These are phyloP conservation scores for Leccinum solheimii DNA, from an alignment of 1,284 basidiomycete genomes.

Conservation along the genomic window DNA sequence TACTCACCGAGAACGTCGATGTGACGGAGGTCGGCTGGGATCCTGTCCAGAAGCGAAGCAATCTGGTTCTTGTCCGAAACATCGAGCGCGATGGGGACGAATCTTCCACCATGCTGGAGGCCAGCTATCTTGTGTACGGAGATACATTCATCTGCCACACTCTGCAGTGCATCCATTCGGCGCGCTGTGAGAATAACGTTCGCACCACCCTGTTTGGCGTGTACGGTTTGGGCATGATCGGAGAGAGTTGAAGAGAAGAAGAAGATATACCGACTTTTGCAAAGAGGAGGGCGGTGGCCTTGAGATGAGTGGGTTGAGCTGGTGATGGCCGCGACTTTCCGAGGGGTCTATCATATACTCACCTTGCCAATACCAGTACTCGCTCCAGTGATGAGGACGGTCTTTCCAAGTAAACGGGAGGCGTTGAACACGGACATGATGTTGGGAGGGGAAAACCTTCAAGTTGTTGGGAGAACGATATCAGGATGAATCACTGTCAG, in stretches of 20 bases:
- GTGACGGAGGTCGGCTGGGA: slow-evolving; percentile 65
- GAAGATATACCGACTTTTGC: slow-evolving; percentile 58
- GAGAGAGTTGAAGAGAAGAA: neutral
- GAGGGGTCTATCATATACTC: neutral
- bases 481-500: neutral
- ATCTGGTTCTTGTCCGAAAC: slow-evolving; percentile 74
- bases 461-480: neutral
- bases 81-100: slow-evolving; percentile 69
- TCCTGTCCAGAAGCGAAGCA: slow-evolving; percentile 61
- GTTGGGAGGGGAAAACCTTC: slow-evolving; percentile 21
- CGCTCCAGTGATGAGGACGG: slow-evolving; percentile 84
- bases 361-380: slow-evolving; percentile 83
- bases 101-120: slow-evolving; percentile 68
- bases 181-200: slow-evolving; percentile 78
- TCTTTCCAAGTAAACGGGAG: slow-evolving; percentile 78
- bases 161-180: slow-evolving; percentile 61
- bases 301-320: slow-evolving; percentile 10
- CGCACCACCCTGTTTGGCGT: slow-evolving; percentile 60
- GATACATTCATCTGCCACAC: slow-evolving; percentile 64
- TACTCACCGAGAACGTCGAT: slow-evolving; percentile 74
- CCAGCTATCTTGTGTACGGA: slow-evolving; percentile 72
- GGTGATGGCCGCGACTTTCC: neutral
- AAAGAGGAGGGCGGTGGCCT: slow-evolving; percentile 84
- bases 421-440: slow-evolving; percentile 81
- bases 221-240: neutral